Conservation (phyloP, 2,329 filamentous ascomycete genomes). For the Phymatotrichopsis omnivora region DNA sequence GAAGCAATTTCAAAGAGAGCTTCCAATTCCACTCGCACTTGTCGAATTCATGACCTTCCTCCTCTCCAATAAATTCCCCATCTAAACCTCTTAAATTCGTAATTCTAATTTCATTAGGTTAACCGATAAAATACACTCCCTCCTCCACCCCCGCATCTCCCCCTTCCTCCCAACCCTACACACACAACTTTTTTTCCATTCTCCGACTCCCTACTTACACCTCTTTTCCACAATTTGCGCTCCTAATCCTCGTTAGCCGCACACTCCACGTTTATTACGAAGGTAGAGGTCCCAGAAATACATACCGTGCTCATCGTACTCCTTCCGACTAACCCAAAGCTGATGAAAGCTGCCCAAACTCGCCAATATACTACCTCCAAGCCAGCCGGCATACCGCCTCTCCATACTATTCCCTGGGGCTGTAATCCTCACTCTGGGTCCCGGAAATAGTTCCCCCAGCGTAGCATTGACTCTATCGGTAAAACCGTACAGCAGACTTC, state of each 20-base stretch:
- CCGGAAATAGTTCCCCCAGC: slow-evolving; percentile 69
- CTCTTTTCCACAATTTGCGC: slow-evolving; percentile 29
- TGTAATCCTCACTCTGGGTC: slow-evolving; percentile 76
- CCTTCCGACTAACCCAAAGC: slow-evolving; percentile 97
- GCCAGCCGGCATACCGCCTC: slow-evolving; percentile 86
- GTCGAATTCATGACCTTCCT: too few relatives aligned
- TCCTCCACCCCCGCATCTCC: too few relatives aligned
- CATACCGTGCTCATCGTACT: slow-evolving; percentile 86
- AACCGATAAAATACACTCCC: too few relatives aligned
- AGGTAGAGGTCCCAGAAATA: not conserved
- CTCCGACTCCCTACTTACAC: slow-evolving; percentile 29
- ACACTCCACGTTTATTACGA: too few relatives aligned
- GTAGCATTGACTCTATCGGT: slow-evolving; percentile 83
- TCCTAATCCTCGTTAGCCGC: not conserved
- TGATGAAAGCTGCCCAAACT: slow-evolving; percentile 97
- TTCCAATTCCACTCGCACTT: too few relatives aligned
- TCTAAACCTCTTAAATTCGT: too few relatives aligned
- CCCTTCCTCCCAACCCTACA: too few relatives aligned
- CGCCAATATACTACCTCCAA: slow-evolving; percentile 89
- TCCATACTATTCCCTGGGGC: slow-evolving; percentile 79
- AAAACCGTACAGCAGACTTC: slow-evolving; percentile 79
- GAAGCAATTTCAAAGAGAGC: too few relatives aligned
- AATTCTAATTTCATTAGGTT: too few relatives aligned
- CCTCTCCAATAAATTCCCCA: too few relatives aligned
- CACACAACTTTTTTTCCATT: too few relatives aligned